These are phyloP conservation scores for Carpinus fangiana DNA, from an alignment of 306 rosid genomes.

Conservation along the genomic window DNA sequence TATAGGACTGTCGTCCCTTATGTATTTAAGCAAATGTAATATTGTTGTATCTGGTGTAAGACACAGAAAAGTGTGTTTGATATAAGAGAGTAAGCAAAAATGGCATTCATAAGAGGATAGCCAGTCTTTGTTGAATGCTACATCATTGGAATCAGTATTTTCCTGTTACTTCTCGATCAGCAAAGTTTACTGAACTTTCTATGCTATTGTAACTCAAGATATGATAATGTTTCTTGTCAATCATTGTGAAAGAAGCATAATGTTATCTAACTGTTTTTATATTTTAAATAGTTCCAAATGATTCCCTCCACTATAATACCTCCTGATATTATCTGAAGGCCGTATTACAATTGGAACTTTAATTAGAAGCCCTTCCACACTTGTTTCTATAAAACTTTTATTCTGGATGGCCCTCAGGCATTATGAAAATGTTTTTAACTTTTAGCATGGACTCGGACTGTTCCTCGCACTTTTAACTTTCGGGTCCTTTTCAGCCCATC, in stretches of 20 bases:
- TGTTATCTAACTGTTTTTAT: background rate
- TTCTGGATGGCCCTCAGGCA: too few relatives aligned
- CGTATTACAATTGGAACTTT: background rate
- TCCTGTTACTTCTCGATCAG: background rate
- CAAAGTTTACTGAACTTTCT: background rate
- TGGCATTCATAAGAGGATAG: background rate
- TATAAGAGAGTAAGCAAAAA: background rate
- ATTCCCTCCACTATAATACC: background rate
- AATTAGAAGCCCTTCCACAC: background rate
- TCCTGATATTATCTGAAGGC: background rate
- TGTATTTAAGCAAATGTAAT: background rate
- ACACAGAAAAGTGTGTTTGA: background rate
- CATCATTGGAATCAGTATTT: background rate
- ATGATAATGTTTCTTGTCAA: background rate
- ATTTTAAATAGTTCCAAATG: background rate
- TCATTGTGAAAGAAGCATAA: background rate
- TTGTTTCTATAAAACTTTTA: too few relatives aligned
- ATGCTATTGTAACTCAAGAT: background rate
- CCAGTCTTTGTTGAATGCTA: background rate
- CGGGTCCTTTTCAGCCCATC: background rate
- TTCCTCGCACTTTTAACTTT: background rate
- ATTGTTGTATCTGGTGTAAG: background rate
- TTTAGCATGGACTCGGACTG: too few relatives aligned
- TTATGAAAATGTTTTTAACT: background rate
- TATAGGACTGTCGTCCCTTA: background rate